phyloP scores from a whole-genome alignment of 2,329 filamentous ascomycete species.

The Falciphora oryzae region DNA sequence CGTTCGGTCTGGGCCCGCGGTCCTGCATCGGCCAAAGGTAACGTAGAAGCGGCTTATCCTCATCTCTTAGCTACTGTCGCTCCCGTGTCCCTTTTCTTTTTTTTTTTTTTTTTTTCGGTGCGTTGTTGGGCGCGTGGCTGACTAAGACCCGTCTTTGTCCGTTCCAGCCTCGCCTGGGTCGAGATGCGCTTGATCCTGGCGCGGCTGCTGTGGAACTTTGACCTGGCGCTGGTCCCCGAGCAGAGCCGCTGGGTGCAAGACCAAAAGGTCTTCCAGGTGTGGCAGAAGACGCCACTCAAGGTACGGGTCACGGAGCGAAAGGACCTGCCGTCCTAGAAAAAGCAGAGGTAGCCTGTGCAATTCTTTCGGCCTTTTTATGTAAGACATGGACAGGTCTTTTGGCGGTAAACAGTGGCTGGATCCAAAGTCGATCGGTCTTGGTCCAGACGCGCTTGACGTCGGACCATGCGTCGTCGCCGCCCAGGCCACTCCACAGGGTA shows the following conservation, averaged over 20 bases:
- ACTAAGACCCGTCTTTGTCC: too few relatives aligned
- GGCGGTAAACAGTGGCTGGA: too few relatives aligned
- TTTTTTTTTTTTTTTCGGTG: neutral
- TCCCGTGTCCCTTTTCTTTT: neutral
- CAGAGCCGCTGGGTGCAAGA: constrained; percentile 6
- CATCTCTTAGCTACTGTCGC: neutral
- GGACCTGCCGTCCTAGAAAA: too few relatives aligned
- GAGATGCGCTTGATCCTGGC: constrained; percentile 32
- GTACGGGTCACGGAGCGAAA: neutral
- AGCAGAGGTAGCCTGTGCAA: too few relatives aligned
- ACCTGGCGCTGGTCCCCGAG: constrained; percentile 21
- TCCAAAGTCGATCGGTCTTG: too few relatives aligned
- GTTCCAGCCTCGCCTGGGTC: constrained; percentile 27
- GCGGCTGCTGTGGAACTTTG: constrained; percentile 29
- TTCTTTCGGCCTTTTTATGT: too few relatives aligned
- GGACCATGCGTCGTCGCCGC: too few relatives aligned
- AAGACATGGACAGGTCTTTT: too few relatives aligned
- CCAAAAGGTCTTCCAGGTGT: constrained; percentile 30
- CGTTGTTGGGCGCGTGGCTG: too few relatives aligned
- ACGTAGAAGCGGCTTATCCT: neutral
- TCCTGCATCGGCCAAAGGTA: constrained; percentile 10
- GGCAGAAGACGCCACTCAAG: constrained; percentile 29
- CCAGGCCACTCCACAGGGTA: too few relatives aligned
- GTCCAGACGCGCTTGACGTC: too few relatives aligned
- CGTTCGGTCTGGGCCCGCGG: constrained; percentile 6